Percentiles rank a stretch among this genome's conserved stretches.
phyloP scores from a whole-genome alignment of 169 alveolate genomes.

The Plasmodium malariae region DNA sequence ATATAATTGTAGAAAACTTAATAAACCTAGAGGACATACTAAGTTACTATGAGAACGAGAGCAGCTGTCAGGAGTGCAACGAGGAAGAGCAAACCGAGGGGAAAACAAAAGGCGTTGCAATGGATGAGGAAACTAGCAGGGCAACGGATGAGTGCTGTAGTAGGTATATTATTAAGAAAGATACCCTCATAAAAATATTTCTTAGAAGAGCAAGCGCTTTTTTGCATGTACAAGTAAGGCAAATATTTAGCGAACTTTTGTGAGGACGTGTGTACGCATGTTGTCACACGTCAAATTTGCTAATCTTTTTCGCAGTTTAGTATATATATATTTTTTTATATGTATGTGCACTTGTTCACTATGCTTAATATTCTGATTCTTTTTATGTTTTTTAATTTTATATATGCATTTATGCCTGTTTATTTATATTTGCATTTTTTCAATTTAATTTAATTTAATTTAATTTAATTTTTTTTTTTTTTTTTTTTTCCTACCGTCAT shows the following conservation, averaged over 20 bases:
- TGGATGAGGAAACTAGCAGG: neutral
- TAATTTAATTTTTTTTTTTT: neutral
- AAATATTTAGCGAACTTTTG: too few species aligned
- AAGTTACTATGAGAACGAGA: slow-evolving; percentile 6
- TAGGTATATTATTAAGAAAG: slow-evolving; percentile 16
- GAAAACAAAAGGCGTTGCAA: neutral
- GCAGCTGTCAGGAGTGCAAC: neutral
- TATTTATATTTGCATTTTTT: neutral
- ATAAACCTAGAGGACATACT: slow-evolving; percentile 11
- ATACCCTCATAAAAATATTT: slow-evolving; percentile 49
- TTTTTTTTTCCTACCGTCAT: neutral
- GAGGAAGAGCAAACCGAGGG: neutral
- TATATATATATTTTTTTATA: too few species aligned
- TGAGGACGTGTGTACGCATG: too few species aligned
- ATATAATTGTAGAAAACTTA: slow-evolving; percentile 48
- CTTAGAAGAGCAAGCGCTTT: slow-evolving; percentile 43
- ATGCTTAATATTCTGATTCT: too few species aligned
- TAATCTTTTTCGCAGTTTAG: too few species aligned
- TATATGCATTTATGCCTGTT: neutral
- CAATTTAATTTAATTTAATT: slow-evolving; percentile 1
- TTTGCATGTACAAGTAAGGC: slow-evolving; percentile 35
- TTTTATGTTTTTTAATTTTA: neutral
- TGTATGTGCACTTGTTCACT: too few species aligned
- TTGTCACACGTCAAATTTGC: too few species aligned
- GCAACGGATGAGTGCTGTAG: neutral